Evolutionary conservation across 148 eudicot genomes (phyloP).

Genomic region (Fagopyrum esculentum): DNA sequence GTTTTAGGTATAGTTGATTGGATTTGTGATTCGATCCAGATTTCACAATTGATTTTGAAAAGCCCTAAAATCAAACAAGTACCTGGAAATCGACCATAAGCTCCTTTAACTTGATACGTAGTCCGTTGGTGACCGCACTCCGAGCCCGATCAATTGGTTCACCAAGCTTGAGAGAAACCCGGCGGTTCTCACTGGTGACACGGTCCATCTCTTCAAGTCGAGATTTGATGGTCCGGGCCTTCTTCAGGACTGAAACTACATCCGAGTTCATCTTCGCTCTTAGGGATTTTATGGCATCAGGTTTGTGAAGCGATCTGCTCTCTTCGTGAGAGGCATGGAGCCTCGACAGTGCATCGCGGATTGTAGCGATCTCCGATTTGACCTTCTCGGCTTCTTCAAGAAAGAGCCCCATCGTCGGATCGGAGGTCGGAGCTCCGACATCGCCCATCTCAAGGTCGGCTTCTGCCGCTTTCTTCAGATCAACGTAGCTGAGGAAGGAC

Average conservation of each 20-base stretch:
- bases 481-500: conserved; percentile 73
- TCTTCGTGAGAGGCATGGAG: conserved; percentile 51
- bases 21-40: no score
- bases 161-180: conserved; percentile 51
- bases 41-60: neutral
- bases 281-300: conserved; percentile 53
- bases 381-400: conserved; percentile 76
- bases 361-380: conserved; percentile 50
- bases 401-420: conserved; percentile 59
- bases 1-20: no score
- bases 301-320: conserved; percentile 56
- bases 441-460: conserved; percentile 54
- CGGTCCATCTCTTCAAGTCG: conserved; percentile 71
- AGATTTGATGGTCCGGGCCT: conserved; percentile 49
- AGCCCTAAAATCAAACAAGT: neutral
- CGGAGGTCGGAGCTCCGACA: conserved; percentile 18
- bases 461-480: conserved; percentile 70
- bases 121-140: conserved; percentile 70
- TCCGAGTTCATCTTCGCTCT: conserved; percentile 50
- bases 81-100: conserved; percentile 86
- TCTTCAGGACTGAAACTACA: conserved; percentile 51
- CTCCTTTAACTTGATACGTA: conserved; percentile 89
- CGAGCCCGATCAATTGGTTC: conserved; percentile 74
- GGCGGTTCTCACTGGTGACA: conserved; percentile 40
- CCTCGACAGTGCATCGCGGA: conserved; percentile 38